Evolutionary conservation across 441 rosid species (phyloP), one percentile per base, ranked within the genome.

Genomic region (Melianthus villosus): DNA sequence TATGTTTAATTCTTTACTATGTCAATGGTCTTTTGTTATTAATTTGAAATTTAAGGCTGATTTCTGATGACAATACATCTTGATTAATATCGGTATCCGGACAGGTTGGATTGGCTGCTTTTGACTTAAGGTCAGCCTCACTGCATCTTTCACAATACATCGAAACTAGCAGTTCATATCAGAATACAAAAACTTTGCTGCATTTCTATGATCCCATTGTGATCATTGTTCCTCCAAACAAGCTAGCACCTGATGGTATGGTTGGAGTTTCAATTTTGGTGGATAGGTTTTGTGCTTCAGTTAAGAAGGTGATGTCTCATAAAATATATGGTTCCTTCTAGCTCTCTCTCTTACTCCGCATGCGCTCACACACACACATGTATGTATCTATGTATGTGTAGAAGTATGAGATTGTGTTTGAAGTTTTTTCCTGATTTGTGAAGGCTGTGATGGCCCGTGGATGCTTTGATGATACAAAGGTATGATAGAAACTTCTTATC

Each of bases 381-480:
- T 13, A 12, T 7, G 12, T 11, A n/a, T 20, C 9, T 9, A 33
- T 25, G 34, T 27, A 15, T 40, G 12, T 26, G 22, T 42, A 14
- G 31, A 1, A n/a, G n/a, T 23, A 4, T 34, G 11, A 36, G 4
- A 22, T 12, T 38, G 38, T 46, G 29, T 33, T 22, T 25, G 25
- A 20, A 30, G 46, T 16, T 48, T 42, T 20, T 23, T 22, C 38
- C 16, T 35, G 40, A 36, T 55, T 50, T 54, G 36, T 63, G 41
- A 61, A 89, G 98, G 84, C 72, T 53, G 80, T 79, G 39, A 60
- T 82, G 72, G 77, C 81, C 13, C 94, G 98, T 32, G 79, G 93
- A 42, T 79, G 91, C 72, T 89, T 84, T 48, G 94, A 84, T 51
- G 98, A 89, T 58, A 89, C 97, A 33, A 81, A 84, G 98, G 98